Base-by-base conservation (phyloP, 78 protist genomes). In the Diacronema lutheri region DNA sequence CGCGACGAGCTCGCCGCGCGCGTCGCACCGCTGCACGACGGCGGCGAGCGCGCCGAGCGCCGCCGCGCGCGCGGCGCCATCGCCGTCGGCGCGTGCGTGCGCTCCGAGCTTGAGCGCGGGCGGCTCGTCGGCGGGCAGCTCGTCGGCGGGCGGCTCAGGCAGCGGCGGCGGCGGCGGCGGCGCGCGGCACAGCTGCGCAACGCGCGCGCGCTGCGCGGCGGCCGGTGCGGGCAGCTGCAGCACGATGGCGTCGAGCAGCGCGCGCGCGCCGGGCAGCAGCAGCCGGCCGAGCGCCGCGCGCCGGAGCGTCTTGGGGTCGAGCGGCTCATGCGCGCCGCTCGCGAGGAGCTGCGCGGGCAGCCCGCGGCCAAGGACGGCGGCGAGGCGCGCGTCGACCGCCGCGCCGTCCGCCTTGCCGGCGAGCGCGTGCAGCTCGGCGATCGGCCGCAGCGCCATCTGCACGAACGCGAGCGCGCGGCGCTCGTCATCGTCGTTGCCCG, bases 211-310 rank as follows among this genome's bases (percentile, higher is more conserved):
- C 77, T 93, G 94, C 7, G 97, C 94, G 33, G 20, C 83, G 0
- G 62, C 21, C 46, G 97, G 97, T 14, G 95, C 92, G 4, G 96
- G 95, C 50, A 95, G 92, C 44, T 89, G 84, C 6, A 25, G 4
- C 38, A 93, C 89, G 41, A 89, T 77, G 86, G 83, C 85, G 31
- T 82, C 90, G 20, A 93, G 66, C 37, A 92, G 37, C 26, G 78
- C 14, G 16, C 71, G 81, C 1, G 84, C 91, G 0, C 92, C 92
- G 10, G 92, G 94, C 29, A 92, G 38, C 72, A n/a, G n/a, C n/a
- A 66, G 87, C 55, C 29, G 29, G 14, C 4, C 23, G 93, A 93
- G 86, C 21, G 93, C 81, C 16, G 60, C 29, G 62, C 33, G 90
- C 46, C 87, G 85, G 16, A 95, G 61, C 9, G 19, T 55, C 56